Evolutionary conservation across 1,284 basidiomycete species (phyloP), one percentile per base, ranked within the genome.

Genomic region (Rhodotorula sp.): DNA sequence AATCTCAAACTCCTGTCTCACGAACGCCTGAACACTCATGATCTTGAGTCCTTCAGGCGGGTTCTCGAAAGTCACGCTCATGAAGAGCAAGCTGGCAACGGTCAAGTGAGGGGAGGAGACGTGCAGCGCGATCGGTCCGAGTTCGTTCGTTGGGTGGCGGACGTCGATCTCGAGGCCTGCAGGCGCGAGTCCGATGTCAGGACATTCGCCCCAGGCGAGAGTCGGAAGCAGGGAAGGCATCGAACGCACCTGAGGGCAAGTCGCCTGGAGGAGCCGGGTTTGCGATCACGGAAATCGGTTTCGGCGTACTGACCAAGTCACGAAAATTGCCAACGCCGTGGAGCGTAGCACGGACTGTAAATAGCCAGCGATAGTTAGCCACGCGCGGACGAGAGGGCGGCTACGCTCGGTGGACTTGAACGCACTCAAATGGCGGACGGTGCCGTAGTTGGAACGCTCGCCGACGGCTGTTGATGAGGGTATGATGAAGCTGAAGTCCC

Each of bases 81-180:
- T 37, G 55, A 64, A 64, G 24, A 72, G 18, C 26, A 74, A 26
- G 2, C 61, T 62, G 4, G 73, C 62, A 24, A 74, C 70, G 7
- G 73, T 74, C 24, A 74, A 55, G 30, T 74, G 73, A 4, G 70
- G 73, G 2, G 68, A 64, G 9, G 65, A 67, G 18, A 72, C 26
- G 34, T 62, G 65, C 0, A 74, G 53, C 2, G 58, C 31, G 58
- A 74, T 66, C 0, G 73, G 73, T 5, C 72, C 69, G 11, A 70
- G 50, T 24, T 65, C 31, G 15, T 44, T 31, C n/a, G 51, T 8
- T n/a, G 55, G 13, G 13, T 63, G 57, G n/a, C 62, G 50, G 28
- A 67, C 69, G 56, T 67, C 65, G 26, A 71, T 57, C 44, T 68
- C 70, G 46, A 65, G 59, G 5, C 59, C 64, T 57, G 54, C 30